Conservation (phyloP, 2,329 filamentous ascomycete genomes). For the Hypoxylon sp. region DNA sequence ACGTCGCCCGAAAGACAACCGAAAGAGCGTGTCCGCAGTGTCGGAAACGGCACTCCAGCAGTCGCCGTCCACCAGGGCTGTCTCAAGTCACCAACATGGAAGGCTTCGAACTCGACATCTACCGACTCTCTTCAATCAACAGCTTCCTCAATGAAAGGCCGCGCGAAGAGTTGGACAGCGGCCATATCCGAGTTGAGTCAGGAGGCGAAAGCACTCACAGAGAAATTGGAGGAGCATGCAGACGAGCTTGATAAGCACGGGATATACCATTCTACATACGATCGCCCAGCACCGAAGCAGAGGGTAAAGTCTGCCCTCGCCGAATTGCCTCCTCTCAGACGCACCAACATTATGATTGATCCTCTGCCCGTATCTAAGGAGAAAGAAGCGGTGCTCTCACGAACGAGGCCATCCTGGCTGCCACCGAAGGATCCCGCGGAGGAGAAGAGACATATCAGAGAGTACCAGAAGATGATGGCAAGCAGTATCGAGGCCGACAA, state of each 20-base stretch:
- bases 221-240: constrained; percentile 83
- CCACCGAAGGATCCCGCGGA: constrained; percentile 90
- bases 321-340: constrained; percentile 75
- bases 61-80: constrained; percentile 70
- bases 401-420: constrained; percentile 85
- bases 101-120: constrained; percentile 57
- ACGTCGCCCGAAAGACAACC: constrained; percentile 64
- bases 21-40: constrained; percentile 65
- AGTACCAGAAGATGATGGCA: constrained; percentile 87
- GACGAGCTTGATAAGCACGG: constrained; percentile 68
- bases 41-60: constrained; percentile 74
- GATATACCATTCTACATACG: constrained; percentile 37
- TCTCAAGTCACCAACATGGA: constrained; percentile 68
- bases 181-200: constrained; percentile 75
- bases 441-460: constrained; percentile 86
- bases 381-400: constrained; percentile 84
- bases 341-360: constrained; percentile 85
- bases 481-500: constrained; percentile 70
- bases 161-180: constrained; percentile 80
- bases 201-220: constrained; percentile 80
- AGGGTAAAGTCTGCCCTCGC: constrained; percentile 75
- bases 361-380: constrained; percentile 86
- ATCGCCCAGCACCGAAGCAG: constrained; percentile 56
- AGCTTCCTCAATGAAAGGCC: constrained; percentile 60
- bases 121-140: constrained; percentile 51